A percentile compares a stretch with the other conserved stretches of the same genome.
These are phyloP conservation scores for Chalaropsis thielavioides DNA, from an alignment of 2,329 filamentous ascomycete genomes.

Conservation along the genomic window DNA sequence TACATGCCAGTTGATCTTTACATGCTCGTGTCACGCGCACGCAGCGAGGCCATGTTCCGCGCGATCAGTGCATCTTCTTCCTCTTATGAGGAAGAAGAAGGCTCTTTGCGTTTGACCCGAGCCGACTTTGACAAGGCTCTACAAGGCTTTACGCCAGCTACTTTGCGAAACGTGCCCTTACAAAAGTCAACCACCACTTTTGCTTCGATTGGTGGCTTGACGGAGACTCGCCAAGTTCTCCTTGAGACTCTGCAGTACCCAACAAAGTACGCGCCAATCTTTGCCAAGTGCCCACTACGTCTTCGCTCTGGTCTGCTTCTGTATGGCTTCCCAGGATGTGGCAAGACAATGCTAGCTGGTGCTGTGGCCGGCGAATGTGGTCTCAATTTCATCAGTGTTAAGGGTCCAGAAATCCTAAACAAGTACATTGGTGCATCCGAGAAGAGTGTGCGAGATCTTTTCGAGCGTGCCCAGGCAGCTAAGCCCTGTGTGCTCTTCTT, in stretches of 20 bases:
- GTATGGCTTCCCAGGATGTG: conserved; percentile 91
- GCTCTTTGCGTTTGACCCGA: conserved; percentile 48
- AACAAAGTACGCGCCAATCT: conserved; percentile 95
- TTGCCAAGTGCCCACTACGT: conserved; percentile 88
- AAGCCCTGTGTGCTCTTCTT: conserved; percentile 94
- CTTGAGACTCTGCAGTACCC: conserved; percentile 93
- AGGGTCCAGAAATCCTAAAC: conserved; percentile 94
- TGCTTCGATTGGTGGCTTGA: conserved; percentile 76
- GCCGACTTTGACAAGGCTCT: conserved; percentile 73
- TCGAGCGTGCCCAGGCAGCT: conserved; percentile 81
- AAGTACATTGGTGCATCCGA: conserved; percentile 98
- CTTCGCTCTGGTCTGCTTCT: conserved; percentile 82
- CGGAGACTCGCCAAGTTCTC: conserved; percentile 74
- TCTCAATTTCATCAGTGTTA: conserved; percentile 96
- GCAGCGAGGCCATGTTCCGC: conserved; percentile 84
- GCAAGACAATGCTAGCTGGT: conserved; percentile 88
- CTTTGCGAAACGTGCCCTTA: conserved; percentile 82
- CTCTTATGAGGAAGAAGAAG: conserved; percentile 27
- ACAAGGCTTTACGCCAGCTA: conserved; percentile 87
- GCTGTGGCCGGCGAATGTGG: conserved; percentile 97
- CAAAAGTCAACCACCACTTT: conserved; percentile 90
- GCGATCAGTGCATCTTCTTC: conserved; percentile 43
- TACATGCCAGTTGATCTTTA: conserved; percentile 95
- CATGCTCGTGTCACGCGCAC: conserved; percentile 69
- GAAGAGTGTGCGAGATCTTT: conserved; percentile 88